Evolutionary conservation across 139 green algal genomes (phyloP).

Genomic region (Chloropicon primus): DNA sequence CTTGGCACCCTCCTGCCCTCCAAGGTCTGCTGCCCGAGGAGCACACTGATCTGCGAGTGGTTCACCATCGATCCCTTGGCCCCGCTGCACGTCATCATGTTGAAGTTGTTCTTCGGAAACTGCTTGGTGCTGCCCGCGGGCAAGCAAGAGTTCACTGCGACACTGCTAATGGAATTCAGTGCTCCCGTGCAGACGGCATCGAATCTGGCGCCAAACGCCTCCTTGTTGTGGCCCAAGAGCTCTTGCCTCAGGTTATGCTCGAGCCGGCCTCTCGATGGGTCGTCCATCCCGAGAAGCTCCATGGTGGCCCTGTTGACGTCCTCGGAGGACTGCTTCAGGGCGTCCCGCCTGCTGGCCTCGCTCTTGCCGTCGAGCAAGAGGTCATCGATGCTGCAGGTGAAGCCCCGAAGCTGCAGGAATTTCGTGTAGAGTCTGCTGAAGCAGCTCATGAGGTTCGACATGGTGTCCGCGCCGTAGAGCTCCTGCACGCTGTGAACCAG

Average conservation of each 20-base stretch:
- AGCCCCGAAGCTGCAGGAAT: not conserved
- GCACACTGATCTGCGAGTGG: conserved; percentile 87
- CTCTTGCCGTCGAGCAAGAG: not conserved
- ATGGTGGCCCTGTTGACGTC: not conserved
- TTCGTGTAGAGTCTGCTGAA: not conserved
- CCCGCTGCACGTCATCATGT: conserved; percentile 7
- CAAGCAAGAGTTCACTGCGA: not conserved
- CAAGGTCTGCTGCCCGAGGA: conserved; percentile 81
- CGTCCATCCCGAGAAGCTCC: not conserved
- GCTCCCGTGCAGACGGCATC: not conserved
- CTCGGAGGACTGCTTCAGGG: not conserved
- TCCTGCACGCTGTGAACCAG: conserved; percentile 86
- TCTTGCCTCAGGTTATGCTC: not conserved
- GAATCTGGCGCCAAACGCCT: not conserved
- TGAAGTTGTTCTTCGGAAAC: not conserved
- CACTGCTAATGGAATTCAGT: not conserved
- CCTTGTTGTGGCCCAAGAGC: not conserved
- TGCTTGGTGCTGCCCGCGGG: not conserved
- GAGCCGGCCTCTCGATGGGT: not conserved
- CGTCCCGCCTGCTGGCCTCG: not conserved
- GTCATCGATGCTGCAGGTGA: not conserved
- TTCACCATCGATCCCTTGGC: conserved; percentile 85
- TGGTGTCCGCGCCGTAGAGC: not conserved
- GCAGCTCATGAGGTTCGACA: not conserved
- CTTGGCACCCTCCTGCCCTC: conserved; percentile 85